Conservation (phyloP, 768 basidiomycete species). For the Psilocybe sp. region DNA sequence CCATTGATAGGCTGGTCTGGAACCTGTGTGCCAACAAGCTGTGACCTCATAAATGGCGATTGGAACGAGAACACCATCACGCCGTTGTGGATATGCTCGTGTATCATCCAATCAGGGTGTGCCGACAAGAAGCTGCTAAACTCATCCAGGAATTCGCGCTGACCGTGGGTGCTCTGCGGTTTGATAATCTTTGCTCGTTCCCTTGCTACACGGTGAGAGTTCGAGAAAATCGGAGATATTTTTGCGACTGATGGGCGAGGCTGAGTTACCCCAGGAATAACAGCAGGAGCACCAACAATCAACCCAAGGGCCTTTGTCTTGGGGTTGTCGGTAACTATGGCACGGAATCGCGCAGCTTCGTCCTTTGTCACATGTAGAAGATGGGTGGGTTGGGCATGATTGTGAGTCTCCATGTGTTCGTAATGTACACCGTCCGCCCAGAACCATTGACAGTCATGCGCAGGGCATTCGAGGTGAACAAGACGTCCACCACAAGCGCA, state of each 20-base stretch:
- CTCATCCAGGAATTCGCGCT: no score
- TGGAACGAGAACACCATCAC: constrained; percentile 27
- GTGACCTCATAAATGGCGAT: constrained; percentile 23
- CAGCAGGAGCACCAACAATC: constrained; percentile 14
- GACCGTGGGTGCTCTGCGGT: background rate
- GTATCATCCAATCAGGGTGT: constrained; percentile 20
- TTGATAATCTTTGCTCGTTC: constrained; percentile 12
- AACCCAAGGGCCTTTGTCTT: constrained; percentile 6
- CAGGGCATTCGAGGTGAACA: background rate
- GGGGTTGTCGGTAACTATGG: constrained; percentile 5
- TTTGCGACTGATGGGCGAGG: no score
- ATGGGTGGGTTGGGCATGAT: constrained; percentile 8
- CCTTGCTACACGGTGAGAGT: constrained; percentile 14
- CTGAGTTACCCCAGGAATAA: constrained; percentile 17
- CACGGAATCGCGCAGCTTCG: constrained; percentile 5
- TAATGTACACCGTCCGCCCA: constrained; percentile 9
- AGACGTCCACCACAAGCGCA: constrained; percentile 1
- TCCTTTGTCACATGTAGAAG: constrained; percentile 5
- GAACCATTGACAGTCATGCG: constrained; percentile 2
- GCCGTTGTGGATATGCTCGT: constrained; percentile 7
- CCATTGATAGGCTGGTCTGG: constrained; percentile 27
- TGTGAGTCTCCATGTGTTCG: constrained; percentile 5
- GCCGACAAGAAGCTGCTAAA: constrained; percentile 7
- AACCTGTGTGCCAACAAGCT: constrained; percentile 19
- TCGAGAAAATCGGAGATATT: constrained; percentile 13